Base-by-base conservation (phyloP, 2,329 filamentous ascomycete genomes). In the Myriangium duriaei region DNA sequence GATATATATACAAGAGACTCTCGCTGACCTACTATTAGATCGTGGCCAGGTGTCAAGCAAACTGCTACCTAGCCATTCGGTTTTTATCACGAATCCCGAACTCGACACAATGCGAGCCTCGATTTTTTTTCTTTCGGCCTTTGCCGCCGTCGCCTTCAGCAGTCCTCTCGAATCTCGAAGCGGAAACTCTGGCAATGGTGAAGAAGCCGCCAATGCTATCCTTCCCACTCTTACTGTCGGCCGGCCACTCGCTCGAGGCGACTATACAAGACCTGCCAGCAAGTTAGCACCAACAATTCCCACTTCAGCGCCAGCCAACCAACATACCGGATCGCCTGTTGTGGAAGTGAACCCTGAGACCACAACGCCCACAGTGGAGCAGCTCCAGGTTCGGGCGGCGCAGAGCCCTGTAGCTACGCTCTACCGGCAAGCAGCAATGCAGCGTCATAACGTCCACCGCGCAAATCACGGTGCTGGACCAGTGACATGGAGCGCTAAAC, bases 151-250 rank as follows among this genome's bases (percentile, higher is more conserved):
- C 21, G 21, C 87, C 34, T 95, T 95, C 61, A 78, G 95, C 54
- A 76, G 76, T n/a, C 76, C 76, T 53, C 82, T 83, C 51, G 72
- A 65, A 21, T 77, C 87, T 18, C 68, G 95, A 44, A 93, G 86
- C 35, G 77, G 88, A 49, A 75, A 81, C 52, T 83, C 85, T 45
- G 79, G 95, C 50, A 65, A 66, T 9, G 86, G 85, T 26, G 85
- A 85, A 48, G 87, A 92, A 62, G 67, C 71, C 37, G 86, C 86
- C 46, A 81, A 93, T 60, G 88, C 87, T 21, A 80, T 95, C 42
- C 77, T 95, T 26, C 21, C 21, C 21, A n/a, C 21, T n/a, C n/a
- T n/a, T n/a, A 26, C 21, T n/a, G 21, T 26, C 21, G 21, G 21
- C 21, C 21, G 7, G 21, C 21, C 21, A n/a, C 21, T 7, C n/a